Evolutionary conservation across 1,284 basidiomycete species (phyloP), one percentile per base, ranked within the genome.

Genomic region (Moesziomyces parantarcticus): DNA sequence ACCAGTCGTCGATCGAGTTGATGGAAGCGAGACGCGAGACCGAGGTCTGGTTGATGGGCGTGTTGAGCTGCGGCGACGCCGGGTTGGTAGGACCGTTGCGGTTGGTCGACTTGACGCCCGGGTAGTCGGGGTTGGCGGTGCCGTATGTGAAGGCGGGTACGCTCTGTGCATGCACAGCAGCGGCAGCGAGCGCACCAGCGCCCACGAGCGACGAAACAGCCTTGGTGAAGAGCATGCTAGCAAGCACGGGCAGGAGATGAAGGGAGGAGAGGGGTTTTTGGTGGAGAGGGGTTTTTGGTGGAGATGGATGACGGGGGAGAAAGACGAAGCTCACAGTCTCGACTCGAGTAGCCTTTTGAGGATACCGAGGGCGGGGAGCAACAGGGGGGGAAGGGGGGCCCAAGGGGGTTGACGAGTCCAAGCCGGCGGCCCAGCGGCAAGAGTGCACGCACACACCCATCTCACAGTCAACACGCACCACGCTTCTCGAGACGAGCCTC

Each of bases 1-100:
- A 83, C 81, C 81, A 83, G 69, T 83, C 82, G 40, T 82, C 79
- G 51, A 82, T 53, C 44, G 66, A 70, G 77, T 83, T 83, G 68
- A 83, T 62, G 20, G 81, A 73, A 20, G 75, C 78, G 22, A 83
- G 77, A 55, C 81, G 81, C 40, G 81, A 64, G 26, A 57, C 40
- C 29, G 79, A 81, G 26, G 64, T 78, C 68, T 83, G 82, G 73
- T 83, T 82, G 60, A 83, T 70, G 50, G 82, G 65, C 0, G 82
- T 83, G 68, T 72, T 65, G 59, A 81, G 65, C 48, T 57, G 48
- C n/a, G 82, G 79, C 11, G 50, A 18, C 3, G 50, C 34, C 3
- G 81, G 81, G 75, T 83, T 83, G 43, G 81, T 82, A 10, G 73
- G 65, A 13, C 82, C 82, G 46, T 75, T 79, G 8, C 43, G 22